Base-by-base conservation (phyloP, 1,284 basidiomycete species). In the Farysia itapuensis region DNA sequence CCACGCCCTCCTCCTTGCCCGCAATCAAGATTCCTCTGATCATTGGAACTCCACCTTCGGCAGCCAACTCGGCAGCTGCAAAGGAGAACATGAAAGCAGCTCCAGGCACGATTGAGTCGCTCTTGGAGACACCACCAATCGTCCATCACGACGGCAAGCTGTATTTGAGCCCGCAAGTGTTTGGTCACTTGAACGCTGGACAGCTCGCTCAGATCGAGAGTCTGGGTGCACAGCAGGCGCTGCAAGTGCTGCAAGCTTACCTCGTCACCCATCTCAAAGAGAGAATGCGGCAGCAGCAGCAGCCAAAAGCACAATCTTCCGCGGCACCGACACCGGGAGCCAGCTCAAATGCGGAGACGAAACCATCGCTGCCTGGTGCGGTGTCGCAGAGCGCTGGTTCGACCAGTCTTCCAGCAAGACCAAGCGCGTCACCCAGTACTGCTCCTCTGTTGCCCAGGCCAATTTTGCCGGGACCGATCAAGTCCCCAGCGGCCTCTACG, bases 241-340 rank as follows among this genome's bases (percentile, higher is more conserved):
- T 94, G 43, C 84, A 85, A 65, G 85, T 89, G 18, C 79, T 94
- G 37, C 90, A 90, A 64, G 84, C 83, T 1, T 88, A 90, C 70
- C 88, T 93, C 71, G 88, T 91, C 26, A 83, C 85, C 37, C 88
- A 86, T 54, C 79, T 92, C 70, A 92, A 92, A 78, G 88, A 90
- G 77, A 83, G 85, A 59, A 83, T 83, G 56, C 78, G 79, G 64
- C 74, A 79, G 24, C 79, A 82, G 35, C 60, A 67, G 43, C 45
- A 54, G n/a, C 48, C 50, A 36, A 67, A 64, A 50, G 64, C 61
- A 53, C 11, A 33, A 33, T 9, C 31, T 8, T 16, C 31, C 24
- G 30, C 39, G 8, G 25, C 44, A 9, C 24, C 40, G 13, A 28
- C 26, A 11, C 26, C 26, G 9, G 26, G 26, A n/a, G n/a, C n/a